Percentiles rank a stretch among this genome's conserved stretches.
Conservation (phyloP, 2,329 filamentous ascomycete genomes). For the Xylaria sp. region DNA sequence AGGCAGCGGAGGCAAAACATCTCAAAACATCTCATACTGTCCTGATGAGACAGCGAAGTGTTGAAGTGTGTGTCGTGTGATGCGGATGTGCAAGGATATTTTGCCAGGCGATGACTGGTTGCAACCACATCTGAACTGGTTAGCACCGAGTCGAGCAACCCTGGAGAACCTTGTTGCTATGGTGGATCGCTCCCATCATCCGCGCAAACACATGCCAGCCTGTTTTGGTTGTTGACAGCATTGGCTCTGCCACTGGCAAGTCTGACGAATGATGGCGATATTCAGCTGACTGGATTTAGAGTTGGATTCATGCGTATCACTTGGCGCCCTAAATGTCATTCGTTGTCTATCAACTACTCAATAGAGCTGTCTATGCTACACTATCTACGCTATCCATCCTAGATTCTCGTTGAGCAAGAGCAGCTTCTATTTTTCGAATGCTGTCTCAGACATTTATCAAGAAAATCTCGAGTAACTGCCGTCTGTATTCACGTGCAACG, state of each 20-base stretch:
- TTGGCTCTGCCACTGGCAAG: neutral
- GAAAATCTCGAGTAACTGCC: neutral
- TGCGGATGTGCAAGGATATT: neutral
- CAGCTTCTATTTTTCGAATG: neutral
- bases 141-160: too few species aligned
- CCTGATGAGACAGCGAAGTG: neutral
- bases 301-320: neutral
- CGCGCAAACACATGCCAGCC: slow-evolving; percentile 15
- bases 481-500: too few species aligned
- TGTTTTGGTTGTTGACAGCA: neutral
- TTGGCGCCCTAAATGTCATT: slow-evolving; percentile 11
- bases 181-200: slow-evolving; percentile 10
- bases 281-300: slow-evolving; percentile 17
- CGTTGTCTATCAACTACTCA: slow-evolving; percentile 2
- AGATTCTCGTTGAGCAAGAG: neutral
- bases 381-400: neutral
- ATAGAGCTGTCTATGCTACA: neutral
- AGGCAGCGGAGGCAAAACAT: too few species aligned
- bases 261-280: slow-evolving; percentile 1
- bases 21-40: neutral
- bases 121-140: neutral
- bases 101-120: neutral
- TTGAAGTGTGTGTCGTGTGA: neutral
- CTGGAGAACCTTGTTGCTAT: slow-evolving; percentile 11
- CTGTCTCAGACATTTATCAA: neutral